Percentiles rank a stretch among this genome's conserved stretches.
phyloP scores from a whole-genome alignment of 1,284 basidiomycete genomes.

The Boletellus sp. region DNA sequence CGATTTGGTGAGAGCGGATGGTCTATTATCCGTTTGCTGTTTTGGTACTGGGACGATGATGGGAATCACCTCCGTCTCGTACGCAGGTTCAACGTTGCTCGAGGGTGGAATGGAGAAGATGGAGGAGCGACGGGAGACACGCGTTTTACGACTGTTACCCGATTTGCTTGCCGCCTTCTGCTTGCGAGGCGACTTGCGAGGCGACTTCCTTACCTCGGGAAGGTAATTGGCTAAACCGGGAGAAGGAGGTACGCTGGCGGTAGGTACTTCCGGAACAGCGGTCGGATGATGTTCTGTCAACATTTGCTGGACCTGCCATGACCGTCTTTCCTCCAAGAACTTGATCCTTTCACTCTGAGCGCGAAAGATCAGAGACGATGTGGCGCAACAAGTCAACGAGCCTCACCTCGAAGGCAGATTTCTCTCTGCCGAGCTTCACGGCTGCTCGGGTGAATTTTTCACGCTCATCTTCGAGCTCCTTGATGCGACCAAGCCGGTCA shows the following conservation, averaged over 20 bases:
- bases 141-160: constrained; percentile 41
- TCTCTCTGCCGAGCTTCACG: constrained; percentile 62
- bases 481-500: constrained; percentile 48
- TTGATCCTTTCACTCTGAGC: constrained; percentile 57
- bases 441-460: constrained; percentile 63
- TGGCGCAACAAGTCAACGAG: not conserved
- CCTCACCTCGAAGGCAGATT: constrained; percentile 62
- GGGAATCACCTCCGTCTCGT: constrained; percentile 67
- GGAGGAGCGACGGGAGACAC: constrained; percentile 46
- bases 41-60: constrained; percentile 28
- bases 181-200: constrained; percentile 41
- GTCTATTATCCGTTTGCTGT: constrained; percentile 22
- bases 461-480: constrained; percentile 66
- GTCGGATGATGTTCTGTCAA: constrained; percentile 54
- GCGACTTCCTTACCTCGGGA: constrained; percentile 32
- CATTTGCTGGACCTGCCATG: constrained; percentile 62
- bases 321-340: constrained; percentile 64
- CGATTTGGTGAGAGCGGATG: constrained; percentile 24
- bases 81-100: constrained; percentile 47
- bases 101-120: constrained; percentile 31
- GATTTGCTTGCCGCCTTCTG: constrained; percentile 38
- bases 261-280: constrained; percentile 26
- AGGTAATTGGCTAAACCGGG: constrained; percentile 20
- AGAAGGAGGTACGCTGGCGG: constrained; percentile 8
- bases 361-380: constrained; percentile 5